These are phyloP conservation scores for Polyporus arcularius DNA, from an alignment of 768 basidiomycete genomes.

Conservation along the genomic window DNA sequence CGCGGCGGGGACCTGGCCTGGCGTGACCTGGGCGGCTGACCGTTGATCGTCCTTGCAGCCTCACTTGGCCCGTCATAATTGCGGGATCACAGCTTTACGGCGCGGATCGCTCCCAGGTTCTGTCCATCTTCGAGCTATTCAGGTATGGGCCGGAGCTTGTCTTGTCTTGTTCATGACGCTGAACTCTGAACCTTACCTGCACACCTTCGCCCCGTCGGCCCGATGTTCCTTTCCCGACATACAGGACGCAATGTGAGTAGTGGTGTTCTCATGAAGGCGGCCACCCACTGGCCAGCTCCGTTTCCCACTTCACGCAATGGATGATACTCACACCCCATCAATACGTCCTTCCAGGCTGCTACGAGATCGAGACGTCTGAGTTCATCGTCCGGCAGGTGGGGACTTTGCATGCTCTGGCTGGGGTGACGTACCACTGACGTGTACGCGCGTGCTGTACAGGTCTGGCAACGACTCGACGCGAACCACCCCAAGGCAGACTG, in stretches of 20 bases:
- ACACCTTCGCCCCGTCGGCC: conserved; percentile 8
- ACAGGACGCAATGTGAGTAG: conserved; percentile 31
- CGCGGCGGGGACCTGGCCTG: conserved; percentile 6
- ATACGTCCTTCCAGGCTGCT: conserved; percentile 28
- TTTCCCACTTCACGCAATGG: not conserved
- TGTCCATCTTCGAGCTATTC: conserved; percentile 32
- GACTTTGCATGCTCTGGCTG: conserved; percentile 16
- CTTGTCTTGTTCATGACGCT: not conserved
- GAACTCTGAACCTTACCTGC: conserved; percentile 8
- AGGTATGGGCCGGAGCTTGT: conserved; percentile 25
- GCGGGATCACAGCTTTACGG: conserved; percentile 32
- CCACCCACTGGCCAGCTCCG: conserved; percentile 7
- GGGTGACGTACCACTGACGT: conserved; percentile 14
- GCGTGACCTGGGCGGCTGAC: conserved; percentile 3
- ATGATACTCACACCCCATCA: conserved; percentile 1
- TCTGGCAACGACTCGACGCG: conserved; percentile 38
- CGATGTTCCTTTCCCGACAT: conserved; percentile 1
- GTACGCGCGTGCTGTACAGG: conserved; percentile 20
- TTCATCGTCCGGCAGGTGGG: conserved; percentile 35
- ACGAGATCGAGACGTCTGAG: conserved; percentile 41
- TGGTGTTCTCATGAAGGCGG: not conserved
- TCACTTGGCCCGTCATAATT: conserved; percentile 36
- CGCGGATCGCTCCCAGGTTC: conserved; percentile 26
- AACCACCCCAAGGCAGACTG: conserved; percentile 32
- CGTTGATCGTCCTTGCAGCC: conserved; percentile 13